Evolutionary conservation across 2,329 filamentous ascomycete species (phyloP).

Genomic region (Pseudogymnoascus sp.): DNA sequence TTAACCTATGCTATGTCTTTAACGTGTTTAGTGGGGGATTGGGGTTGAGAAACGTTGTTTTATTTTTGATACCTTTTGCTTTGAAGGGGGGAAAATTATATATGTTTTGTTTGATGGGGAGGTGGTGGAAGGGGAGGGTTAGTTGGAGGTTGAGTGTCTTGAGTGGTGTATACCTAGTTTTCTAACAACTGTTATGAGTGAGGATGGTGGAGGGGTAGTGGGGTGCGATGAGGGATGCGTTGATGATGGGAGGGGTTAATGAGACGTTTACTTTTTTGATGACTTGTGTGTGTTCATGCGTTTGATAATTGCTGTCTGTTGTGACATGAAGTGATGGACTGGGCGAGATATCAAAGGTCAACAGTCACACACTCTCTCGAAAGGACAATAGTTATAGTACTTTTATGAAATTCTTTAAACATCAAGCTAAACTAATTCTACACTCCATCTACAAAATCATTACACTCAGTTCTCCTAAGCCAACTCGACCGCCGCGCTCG

Average conservation of each 20-base stretch:
- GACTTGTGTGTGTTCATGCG: background rate
- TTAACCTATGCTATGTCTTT: background rate
- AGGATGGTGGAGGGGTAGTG: background rate
- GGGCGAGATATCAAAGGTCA: background rate
- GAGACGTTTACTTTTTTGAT: background rate
- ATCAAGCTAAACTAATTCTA: background rate
- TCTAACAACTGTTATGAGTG: background rate
- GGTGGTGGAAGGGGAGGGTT: background rate
- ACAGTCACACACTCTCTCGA: background rate
- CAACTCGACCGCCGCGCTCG: slow-evolving; percentile 71
- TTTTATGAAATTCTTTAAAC: background rate
- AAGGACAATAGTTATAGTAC: background rate
- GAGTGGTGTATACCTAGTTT: slow-evolving; percentile 4
- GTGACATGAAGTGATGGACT: background rate
- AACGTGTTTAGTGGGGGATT: background rate
- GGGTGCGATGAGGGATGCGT: background rate
- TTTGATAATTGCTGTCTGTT: background rate
- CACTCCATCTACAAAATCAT: background rate
- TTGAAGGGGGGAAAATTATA: background rate
- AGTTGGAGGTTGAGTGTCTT: background rate
- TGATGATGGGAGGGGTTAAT: background rate
- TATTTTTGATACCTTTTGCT: slow-evolving; percentile 5
- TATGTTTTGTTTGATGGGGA: background rate
- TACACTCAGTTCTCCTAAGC: slow-evolving; percentile 32
- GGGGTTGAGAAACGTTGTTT: background rate